Evolutionary conservation across 169 alveolate genomes (phyloP).

Genomic region (Plasmodium falciparum): DNA sequence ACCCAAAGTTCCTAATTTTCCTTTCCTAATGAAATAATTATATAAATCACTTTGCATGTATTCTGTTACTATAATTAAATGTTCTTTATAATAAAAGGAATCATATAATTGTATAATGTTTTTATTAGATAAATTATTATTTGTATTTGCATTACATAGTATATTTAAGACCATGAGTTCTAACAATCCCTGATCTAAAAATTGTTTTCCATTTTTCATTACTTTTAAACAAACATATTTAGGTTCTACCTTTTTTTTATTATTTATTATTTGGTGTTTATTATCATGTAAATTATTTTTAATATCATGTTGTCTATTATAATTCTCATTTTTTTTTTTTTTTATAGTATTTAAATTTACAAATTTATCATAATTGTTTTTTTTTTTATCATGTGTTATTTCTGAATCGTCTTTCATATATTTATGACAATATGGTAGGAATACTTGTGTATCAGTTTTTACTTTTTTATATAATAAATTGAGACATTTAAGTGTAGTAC

Average conservation of each 20-base stretch:
- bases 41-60: conserved; percentile 92
- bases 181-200: conserved; percentile 93
- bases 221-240: conserved; percentile 92
- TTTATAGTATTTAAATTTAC: not conserved
- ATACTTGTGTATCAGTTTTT: not conserved
- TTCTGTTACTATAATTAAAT: conserved; percentile 95
- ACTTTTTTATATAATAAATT: conserved; percentile 83
- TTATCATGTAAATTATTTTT: not conserved
- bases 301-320: too few species aligned
- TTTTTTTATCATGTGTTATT: not conserved
- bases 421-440: not conserved
- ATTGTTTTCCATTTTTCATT: conserved; percentile 94
- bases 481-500: conserved; percentile 90
- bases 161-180: conserved; percentile 90
- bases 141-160: conserved; percentile 83
- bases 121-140: conserved; percentile 18
- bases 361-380: not conserved
- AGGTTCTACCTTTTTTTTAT: conserved; percentile 68
- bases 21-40: conserved; percentile 88
- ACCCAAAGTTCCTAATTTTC: conserved; percentile 85
- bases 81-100: conserved; percentile 95
- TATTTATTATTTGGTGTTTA: not conserved
- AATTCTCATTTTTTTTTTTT: too few species aligned
- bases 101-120: conserved; percentile 85
- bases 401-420: not conserved